phyloP scores from a whole-genome alignment of 306 rosid species.

The Pachyrhizus erosus region DNA sequence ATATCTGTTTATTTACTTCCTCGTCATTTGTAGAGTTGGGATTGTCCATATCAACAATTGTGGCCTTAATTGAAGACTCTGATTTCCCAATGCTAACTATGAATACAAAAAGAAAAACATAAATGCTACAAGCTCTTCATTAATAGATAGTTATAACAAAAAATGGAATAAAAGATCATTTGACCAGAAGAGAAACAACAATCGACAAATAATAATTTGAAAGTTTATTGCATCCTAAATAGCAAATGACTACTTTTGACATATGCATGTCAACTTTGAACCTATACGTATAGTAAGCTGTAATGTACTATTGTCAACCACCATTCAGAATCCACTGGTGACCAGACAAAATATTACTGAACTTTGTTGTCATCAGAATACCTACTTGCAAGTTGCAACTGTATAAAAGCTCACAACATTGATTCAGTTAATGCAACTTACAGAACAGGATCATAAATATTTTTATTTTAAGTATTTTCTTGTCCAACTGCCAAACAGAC shows the following conservation, averaged over 20 bases:
- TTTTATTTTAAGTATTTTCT: slow-evolving; percentile 14
- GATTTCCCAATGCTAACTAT: slow-evolving; percentile 59
- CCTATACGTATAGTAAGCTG: neutral
- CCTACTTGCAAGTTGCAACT: slow-evolving; percentile 1
- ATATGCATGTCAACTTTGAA: slow-evolving; percentile 26
- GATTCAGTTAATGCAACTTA: slow-evolving; percentile 26
- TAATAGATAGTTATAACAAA: neutral
- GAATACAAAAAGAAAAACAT: slow-evolving; percentile 26
- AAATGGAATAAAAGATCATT: too few species aligned
- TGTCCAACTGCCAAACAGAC: slow-evolving; percentile 25
- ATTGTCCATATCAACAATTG: slow-evolving; percentile 47
- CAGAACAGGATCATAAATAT: slow-evolving; percentile 24
- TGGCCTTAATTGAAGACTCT: slow-evolving; percentile 54
- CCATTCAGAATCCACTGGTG: slow-evolving; percentile 16
- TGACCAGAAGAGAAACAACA: too few species aligned
- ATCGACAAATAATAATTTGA: neutral
- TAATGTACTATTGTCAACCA: neutral
- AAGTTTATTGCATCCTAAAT: slow-evolving; percentile 33
- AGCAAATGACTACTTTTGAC: neutral
- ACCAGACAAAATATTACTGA: slow-evolving; percentile 22
- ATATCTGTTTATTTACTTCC: slow-evolving; percentile 65
- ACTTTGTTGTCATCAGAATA: neutral
- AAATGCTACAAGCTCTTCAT: slow-evolving; percentile 34
- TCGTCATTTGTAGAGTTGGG: slow-evolving; percentile 50
- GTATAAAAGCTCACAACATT: slow-evolving; percentile 16